Conservation (phyloP, 352 stramenopile species). For the Blastocystis sp. region DNA sequence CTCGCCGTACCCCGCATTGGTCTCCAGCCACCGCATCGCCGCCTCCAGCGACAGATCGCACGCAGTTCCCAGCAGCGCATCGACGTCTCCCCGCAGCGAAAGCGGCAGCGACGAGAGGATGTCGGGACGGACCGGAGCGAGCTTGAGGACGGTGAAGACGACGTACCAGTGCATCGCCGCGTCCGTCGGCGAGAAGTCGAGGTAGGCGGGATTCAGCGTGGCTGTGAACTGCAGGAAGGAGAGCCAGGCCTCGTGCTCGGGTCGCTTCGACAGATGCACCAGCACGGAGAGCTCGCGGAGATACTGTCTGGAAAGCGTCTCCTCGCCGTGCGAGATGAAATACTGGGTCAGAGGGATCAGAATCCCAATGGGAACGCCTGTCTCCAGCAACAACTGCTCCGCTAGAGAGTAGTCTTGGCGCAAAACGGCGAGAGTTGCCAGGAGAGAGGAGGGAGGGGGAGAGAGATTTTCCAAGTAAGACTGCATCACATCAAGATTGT, state of each 20-base stretch:
- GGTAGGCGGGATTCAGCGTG: neutral
- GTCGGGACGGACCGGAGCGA: neutral
- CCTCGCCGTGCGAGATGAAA: neutral
- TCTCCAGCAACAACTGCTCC: neutral
- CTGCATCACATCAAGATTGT: neutral
- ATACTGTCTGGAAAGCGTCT: neutral
- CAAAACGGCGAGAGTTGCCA: neutral
- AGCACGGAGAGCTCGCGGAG: neutral
- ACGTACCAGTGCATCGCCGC: neutral
- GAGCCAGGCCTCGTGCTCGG: neutral
- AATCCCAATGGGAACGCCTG: neutral
- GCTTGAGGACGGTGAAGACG: neutral
- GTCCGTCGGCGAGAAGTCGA: no score
- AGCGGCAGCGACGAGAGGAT: neutral
- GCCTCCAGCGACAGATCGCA: neutral
- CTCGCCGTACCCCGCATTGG: neutral
- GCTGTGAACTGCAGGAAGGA: neutral
- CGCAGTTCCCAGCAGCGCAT: neutral
- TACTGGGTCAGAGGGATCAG: constrained; percentile 1
- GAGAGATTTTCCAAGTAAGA: neutral
- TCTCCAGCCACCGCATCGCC: neutral
- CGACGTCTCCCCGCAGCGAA: neutral
- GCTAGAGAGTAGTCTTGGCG: neutral
- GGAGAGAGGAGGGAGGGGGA: neutral
- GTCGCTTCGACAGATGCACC: neutral